A percentile compares a stretch with the other conserved stretches of the same genome.
These are phyloP conservation scores for Pseudocercospora vitis DNA, from an alignment of 2,329 filamentous ascomycete genomes.

Conservation along the genomic window DNA sequence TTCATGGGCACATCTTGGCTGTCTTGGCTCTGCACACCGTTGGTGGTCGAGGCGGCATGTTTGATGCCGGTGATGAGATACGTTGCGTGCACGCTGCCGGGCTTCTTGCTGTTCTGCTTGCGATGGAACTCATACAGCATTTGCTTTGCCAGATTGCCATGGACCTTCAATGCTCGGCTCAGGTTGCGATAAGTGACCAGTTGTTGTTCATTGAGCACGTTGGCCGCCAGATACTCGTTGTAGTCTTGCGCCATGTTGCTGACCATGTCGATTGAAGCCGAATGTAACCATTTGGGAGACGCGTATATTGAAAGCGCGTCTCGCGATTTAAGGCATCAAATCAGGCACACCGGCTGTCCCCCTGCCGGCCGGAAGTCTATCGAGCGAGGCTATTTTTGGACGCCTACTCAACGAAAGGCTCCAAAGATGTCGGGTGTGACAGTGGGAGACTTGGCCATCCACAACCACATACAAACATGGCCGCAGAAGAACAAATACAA, in stretches of 20 bases:
- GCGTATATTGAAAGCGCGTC: not conserved
- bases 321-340: not conserved
- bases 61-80: slow-evolving; percentile 79
- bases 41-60: slow-evolving; percentile 40
- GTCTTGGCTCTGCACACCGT: slow-evolving; percentile 43
- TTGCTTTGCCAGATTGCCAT: slow-evolving; percentile 88
- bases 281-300: not conserved
- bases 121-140: slow-evolving; percentile 72
- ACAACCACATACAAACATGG: slow-evolving; percentile 14
- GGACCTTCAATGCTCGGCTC: slow-evolving; percentile 77
- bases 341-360: not conserved
- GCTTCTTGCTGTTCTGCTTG: slow-evolving; percentile 71
- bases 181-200: slow-evolving; percentile 79
- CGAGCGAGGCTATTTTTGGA: not conserved
- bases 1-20: slow-evolving; percentile 61
- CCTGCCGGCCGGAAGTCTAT: not conserved
- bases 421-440: too few relatives aligned
- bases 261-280: not conserved
- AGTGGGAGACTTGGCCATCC: not conserved
- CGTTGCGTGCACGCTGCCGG: slow-evolving; percentile 81
- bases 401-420: not conserved
- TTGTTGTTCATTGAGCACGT: slow-evolving; percentile 72
- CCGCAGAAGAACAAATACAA: slow-evolving; percentile 23
- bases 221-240: slow-evolving; percentile 70
- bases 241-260: slow-evolving; percentile 54